These are phyloP conservation scores for Acarospora socialis DNA, from an alignment of 2,329 filamentous ascomycete genomes.

Conservation along the genomic window DNA sequence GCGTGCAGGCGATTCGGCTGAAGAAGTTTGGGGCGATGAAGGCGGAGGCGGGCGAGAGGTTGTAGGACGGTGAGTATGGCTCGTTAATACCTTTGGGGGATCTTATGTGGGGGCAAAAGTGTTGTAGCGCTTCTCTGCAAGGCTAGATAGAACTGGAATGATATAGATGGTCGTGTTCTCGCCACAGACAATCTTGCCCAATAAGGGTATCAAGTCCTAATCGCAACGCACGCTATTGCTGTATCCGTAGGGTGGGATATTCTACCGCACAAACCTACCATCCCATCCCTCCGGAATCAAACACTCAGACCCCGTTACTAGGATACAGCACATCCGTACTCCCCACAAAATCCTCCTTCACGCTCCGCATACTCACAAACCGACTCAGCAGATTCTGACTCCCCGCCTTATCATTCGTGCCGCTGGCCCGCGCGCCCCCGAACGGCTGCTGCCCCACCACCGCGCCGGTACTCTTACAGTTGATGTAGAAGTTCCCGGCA, in stretches of 20 bases:
- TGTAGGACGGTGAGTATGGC: conserved; percentile 6
- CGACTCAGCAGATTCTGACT: conserved; percentile 36
- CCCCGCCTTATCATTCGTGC: conserved; percentile 45
- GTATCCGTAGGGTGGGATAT: not conserved
- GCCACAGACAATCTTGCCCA: too few species aligned
- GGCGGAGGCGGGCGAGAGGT: conserved; percentile 22
- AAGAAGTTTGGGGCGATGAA: conserved; percentile 32
- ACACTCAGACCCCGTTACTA: conserved; percentile 31
- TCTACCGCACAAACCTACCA: not conserved
- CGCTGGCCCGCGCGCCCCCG: conserved; percentile 40
- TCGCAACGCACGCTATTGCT: too few species aligned
- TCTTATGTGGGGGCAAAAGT: too few species aligned
- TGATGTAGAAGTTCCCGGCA: conserved; percentile 76
- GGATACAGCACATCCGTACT: conserved; percentile 37
- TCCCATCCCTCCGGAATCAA: not conserved
- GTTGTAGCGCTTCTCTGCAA: too few species aligned
- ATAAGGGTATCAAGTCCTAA: too few species aligned
- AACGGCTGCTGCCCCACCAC: conserved; percentile 38
- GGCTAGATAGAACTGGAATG: too few species aligned
- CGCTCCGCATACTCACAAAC: conserved; percentile 41
- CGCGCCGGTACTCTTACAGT: conserved; percentile 55
- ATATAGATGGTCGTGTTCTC: too few species aligned
- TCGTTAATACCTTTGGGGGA: too few species aligned
- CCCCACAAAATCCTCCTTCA: conserved; percentile 42
- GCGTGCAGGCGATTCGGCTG: conserved; percentile 18